Conservation (phyloP, 2,329 filamentous ascomycete species). For the Fusarium clavum region DNA sequence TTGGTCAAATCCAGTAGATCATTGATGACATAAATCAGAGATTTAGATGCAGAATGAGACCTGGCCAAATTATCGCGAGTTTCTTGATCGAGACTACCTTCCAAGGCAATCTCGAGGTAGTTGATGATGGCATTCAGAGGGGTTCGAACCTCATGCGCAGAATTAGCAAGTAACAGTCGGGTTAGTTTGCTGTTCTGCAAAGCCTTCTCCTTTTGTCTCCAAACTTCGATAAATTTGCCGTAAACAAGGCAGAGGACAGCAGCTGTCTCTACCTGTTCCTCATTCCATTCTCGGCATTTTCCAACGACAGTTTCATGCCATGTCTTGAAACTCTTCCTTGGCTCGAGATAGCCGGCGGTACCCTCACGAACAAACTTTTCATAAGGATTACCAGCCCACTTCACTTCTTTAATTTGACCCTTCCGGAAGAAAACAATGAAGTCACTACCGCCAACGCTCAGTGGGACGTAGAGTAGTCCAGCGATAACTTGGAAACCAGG, state of each 20-base stretch:
- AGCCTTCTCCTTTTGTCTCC: constrained; percentile 89
- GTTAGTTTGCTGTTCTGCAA: constrained; percentile 86
- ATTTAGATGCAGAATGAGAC: constrained; percentile 92
- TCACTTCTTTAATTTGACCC: constrained; percentile 79
- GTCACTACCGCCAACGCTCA: constrained; percentile 79
- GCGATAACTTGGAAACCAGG: constrained; percentile 84
- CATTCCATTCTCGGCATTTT: constrained; percentile 87
- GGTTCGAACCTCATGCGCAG: constrained; percentile 90
- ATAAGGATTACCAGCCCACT: constrained; percentile 89
- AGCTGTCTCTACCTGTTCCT: constrained; percentile 89
- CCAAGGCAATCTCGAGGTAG: constrained; percentile 89
- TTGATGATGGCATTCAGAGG: constrained; percentile 95
- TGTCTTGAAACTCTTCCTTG: constrained; percentile 80
- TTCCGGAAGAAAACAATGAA: constrained; percentile 94
- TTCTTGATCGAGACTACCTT: constrained; percentile 81
- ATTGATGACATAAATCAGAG: constrained; percentile 93
- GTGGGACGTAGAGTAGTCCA: constrained; percentile 82
- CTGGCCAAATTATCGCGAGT: constrained; percentile 85
- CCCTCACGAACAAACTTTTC: constrained; percentile 80
- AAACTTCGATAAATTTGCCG: constrained; percentile 90
- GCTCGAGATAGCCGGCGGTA: constrained; percentile 79
- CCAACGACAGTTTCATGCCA: constrained; percentile 86
- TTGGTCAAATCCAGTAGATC: constrained; percentile 90
- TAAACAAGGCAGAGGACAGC: constrained; percentile 90
- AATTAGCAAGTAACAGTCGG: constrained; percentile 82